A percentile compares a stretch with the other conserved stretches of the same genome.
phyloP scores from a whole-genome alignment of 169 alveolate species.

The Sarcocystis neurona region DNA sequence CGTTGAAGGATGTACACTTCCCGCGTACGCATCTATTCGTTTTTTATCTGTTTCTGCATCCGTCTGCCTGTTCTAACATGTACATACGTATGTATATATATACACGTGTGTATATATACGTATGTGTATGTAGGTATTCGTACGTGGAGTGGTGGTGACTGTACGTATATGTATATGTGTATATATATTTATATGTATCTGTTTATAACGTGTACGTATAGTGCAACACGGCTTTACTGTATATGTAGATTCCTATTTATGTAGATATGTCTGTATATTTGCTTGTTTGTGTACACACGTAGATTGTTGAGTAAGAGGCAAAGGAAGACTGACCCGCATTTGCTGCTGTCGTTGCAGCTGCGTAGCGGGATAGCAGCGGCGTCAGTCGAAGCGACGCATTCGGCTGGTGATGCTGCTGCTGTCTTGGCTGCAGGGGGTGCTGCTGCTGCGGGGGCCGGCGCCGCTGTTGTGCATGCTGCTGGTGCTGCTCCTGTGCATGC shows the following conservation, averaged over 20 bases:
- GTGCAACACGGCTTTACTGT: too few species aligned
- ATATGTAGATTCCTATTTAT: neutral
- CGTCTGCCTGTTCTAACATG: too few species aligned
- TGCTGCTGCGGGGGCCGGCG: constrained; percentile 62
- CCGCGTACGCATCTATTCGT: too few species aligned
- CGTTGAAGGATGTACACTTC: too few species aligned
- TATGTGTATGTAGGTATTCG: neutral
- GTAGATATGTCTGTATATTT: neutral
- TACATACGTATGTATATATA: neutral
- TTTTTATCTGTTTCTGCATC: too few species aligned
- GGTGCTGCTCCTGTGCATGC: constrained; percentile 62
- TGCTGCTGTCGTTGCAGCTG: constrained; percentile 53
- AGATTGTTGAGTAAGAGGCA: neutral
- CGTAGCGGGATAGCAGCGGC: neutral
- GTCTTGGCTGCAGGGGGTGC: neutral
- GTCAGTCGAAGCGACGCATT: neutral
- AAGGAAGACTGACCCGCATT: too few species aligned
- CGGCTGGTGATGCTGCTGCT: neutral
- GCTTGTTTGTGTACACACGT: neutral
- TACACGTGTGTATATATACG: neutral
- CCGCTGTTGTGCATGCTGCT: constrained; percentile 77
- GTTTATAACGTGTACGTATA: too few species aligned
- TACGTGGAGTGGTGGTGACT: neutral
- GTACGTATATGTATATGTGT: neutral
- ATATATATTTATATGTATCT: neutral